phyloP scores from a whole-genome alignment of 208 protist genomes.

The Leishmania martiniquensis region DNA sequence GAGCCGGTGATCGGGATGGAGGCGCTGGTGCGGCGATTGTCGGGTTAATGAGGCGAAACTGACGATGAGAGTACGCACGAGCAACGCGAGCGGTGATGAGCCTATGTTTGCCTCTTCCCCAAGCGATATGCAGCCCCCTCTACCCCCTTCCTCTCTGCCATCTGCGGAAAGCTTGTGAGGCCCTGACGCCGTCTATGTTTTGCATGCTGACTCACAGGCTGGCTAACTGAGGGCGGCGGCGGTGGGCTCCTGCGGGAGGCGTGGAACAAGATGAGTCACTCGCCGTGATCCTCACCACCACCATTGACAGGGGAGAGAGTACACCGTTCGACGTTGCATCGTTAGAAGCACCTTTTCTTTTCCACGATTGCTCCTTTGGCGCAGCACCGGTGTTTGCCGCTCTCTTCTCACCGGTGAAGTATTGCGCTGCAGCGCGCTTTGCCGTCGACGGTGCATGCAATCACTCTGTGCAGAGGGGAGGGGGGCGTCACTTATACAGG shows the following conservation, averaged over 20 bases:
- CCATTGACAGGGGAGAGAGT: no score
- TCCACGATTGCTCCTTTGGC: no score
- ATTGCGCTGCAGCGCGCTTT: neutral
- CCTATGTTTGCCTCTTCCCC: neutral
- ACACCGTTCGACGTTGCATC: neutral
- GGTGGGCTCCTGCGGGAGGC: neutral
- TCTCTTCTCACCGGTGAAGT: neutral
- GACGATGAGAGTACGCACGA: neutral
- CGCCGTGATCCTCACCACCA: neutral
- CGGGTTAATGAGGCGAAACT: neutral
- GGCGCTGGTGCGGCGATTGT: slow-evolving; percentile 26
- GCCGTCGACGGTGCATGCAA: neutral
- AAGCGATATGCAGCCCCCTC: no score
- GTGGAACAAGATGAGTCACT: neutral
- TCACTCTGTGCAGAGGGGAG: neutral
- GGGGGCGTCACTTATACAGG: neutral
- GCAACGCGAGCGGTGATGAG: neutral
- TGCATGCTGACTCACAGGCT: neutral
- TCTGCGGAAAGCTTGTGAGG: neutral
- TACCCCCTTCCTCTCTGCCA: neutral
- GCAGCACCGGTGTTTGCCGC: neutral
- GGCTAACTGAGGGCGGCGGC: no score
- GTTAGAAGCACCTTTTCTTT: neutral
- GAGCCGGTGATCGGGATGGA: slow-evolving; percentile 49
- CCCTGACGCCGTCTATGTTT: neutral